Evolutionary conservation across 495 filamentous ascomycete genomes (phyloP), one percentile per base, ranked within the genome.

Genomic region (Ramalina intermedia): DNA sequence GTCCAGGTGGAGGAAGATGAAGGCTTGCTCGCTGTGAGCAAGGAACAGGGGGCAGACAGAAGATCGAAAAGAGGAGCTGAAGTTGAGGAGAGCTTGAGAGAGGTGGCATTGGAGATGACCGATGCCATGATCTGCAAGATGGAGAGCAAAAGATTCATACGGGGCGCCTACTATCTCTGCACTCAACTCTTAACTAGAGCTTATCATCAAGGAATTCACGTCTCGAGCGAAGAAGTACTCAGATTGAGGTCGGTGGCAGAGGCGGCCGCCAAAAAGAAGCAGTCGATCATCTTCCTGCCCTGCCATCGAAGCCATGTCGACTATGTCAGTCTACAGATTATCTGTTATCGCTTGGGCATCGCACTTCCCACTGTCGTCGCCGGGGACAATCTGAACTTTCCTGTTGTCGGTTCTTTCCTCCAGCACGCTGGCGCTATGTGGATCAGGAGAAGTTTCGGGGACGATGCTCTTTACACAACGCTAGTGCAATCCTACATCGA

Each of bases 61-160:
- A 73, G 72, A 50, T 66, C 69, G 29, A 69, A 68, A 43, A 68
- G 75, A 35, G 78, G 76, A 61, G 70, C 66, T 38, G 73, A 80
- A 50, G 73, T 85, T 49, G 74, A 81, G 54, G 69, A 69, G 50
- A 81, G 75, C 46, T 64, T 83, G 29, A 69, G 74, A 43, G 80
- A 94, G 57, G 87, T 91, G 3, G 83, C 85, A 21, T 82, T 91
- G 51, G 75, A 79, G 40, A 79, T 90, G 71, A 84, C 87, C 49
- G 85, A 94, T 57, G 79, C 82, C 42, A 98, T 96, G 91, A 95
- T 96, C 47, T 96, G 91, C 75, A 98, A 96, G 65, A 89, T 96
- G 69, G 91, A 98, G 67, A 93, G 83, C 67, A 94, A 90, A 61
- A 69, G 74, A 23, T 96, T 96, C 57, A 96, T 98, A 55, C 69